Base-by-base conservation (phyloP, 2,329 filamentous ascomycete species). In the Claviceps digitariae region DNA sequence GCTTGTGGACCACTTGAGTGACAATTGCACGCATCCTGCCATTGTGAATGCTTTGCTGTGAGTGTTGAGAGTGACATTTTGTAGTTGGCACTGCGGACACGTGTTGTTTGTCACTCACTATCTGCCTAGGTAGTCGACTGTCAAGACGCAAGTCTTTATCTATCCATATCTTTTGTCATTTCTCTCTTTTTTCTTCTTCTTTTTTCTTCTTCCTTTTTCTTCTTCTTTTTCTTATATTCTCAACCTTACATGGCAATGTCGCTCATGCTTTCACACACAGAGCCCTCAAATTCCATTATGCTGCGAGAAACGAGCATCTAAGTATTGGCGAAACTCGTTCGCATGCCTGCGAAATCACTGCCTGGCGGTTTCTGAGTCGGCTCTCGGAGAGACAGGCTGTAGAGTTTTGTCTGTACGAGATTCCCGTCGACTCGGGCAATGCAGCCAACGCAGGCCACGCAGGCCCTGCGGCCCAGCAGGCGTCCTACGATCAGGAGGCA, bases 261-360 rank as follows among this genome's bases (percentile, higher is more conserved):
- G 50, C 50, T 52, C 23, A 52, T 52, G 20, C 15, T 17, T 20
- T 20, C 3, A 20, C 17, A 27, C 13, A 27, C 12, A 88, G 85
- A 49, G 85, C 84, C 1, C 72, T 90, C 31, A 86, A 85, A 63
- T 87, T 84, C 74, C 85, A 90, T 62, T 91, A 82, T 61, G 72
- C 84, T 56, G 72, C 78, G 25, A 75, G 79, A 13, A 71, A 75
- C 36, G 83, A 86, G 57, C 73, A 85, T 54, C 79, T 80, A 55
- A 81, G 82, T 4, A 69, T 90, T 34, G 80, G 82, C 54, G 78
- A 85, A 54, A 79, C 84, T 15, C 77, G 86, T 52, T 84, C 84
- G 21, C 79, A 81, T 62, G 86, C 84, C 29, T 90, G 86, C 63
- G 87, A 91, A 69, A 86, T 89, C 56, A 84, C 89, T 15, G 87